Evolutionary conservation across 352 stramenopile genomes (phyloP).

Genomic region (Poterioochromonas sp.): DNA sequence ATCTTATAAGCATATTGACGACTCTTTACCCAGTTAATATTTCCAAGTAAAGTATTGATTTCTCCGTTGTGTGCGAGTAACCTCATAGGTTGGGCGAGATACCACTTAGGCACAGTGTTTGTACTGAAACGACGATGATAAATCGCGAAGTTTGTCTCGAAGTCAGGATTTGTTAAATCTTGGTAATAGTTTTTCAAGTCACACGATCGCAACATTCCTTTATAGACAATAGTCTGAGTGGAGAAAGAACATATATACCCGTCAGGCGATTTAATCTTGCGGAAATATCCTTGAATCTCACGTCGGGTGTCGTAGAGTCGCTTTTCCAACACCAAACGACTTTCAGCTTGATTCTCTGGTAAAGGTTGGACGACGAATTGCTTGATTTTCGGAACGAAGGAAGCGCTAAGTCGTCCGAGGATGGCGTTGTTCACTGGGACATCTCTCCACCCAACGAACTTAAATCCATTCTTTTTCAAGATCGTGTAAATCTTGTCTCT

Average conservation of each 20-base stretch:
- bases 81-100: conserved; percentile 84
- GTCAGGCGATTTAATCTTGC: conserved; percentile 52
- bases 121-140: conserved; percentile 86
- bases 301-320: conserved; percentile 68
- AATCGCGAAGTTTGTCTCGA: conserved; percentile 83
- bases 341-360: conserved; percentile 40
- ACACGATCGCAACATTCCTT: conserved; percentile 69
- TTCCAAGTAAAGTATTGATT: conserved; percentile 95
- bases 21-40: conserved; percentile 93
- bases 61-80: conserved; percentile 95
- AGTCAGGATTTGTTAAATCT: conserved; percentile 65
- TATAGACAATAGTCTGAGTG: conserved; percentile 90
- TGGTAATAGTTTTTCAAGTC: conserved; percentile 66
- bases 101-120: conserved; percentile 62
- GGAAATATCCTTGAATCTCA: conserved; percentile 55
- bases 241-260: conserved; percentile 88
- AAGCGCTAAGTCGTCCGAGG: conserved; percentile 68
- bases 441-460: conserved; percentile 79
- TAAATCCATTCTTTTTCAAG: conserved; percentile 72
- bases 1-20: conserved; percentile 59
- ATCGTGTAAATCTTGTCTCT: conserved; percentile 74
- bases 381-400: conserved; percentile 78
- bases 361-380: conserved; percentile 76
- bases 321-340: conserved; percentile 79
- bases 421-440: conserved; percentile 74